Evolutionary conservation across 106 monocot species (phyloP), one percentile per base, ranked within the genome.

Genomic region (Iris macrosiphon): DNA sequence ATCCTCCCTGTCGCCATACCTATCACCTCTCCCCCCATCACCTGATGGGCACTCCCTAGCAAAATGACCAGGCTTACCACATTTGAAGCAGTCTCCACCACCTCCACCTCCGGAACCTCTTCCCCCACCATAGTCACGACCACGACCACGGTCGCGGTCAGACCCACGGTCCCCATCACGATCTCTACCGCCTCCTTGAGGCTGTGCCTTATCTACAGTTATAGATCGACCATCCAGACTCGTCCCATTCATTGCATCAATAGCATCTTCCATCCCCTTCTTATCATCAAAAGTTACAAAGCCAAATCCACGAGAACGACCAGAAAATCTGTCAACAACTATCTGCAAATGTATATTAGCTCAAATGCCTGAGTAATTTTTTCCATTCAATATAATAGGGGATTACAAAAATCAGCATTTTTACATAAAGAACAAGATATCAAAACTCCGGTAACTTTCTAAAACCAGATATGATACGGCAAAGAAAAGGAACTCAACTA

Each of bases 51-150:
- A 96, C 48, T 96, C 96, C 33, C 96, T 59, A 38, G 96, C 96
- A 77, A 96, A 96, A 69, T 96, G 96, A 3, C 96, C 96, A 43
- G 96, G 96, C 38, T 90, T 96, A 13, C 85, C 85, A 72, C 96
- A 96, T 57, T 96, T 89, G 39, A 83, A 96, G 56, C 96, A 96
- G 0, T 96, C 95, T 18, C 85, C 80, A 39, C 75, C 52, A 3
- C 64, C 51, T 13, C 68, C 71, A 31, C 76, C 64, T 18, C 93
- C 65, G 0, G 55, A 47, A 4, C 57, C 57, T 37, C 57, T 41
- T 26, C 6, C 39, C 38, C 63, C 56, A 40, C 67, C 47, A 17
- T 57, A 39, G 33, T 45, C 76, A 47, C 59, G 75, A 21, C 49
- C 77, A 35, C 79, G 72, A 12, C 62, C 76, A 31, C 77, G 72